Base-by-base conservation (phyloP, 805 yeast genomes). In the Lipomyces anomalus region DNA sequence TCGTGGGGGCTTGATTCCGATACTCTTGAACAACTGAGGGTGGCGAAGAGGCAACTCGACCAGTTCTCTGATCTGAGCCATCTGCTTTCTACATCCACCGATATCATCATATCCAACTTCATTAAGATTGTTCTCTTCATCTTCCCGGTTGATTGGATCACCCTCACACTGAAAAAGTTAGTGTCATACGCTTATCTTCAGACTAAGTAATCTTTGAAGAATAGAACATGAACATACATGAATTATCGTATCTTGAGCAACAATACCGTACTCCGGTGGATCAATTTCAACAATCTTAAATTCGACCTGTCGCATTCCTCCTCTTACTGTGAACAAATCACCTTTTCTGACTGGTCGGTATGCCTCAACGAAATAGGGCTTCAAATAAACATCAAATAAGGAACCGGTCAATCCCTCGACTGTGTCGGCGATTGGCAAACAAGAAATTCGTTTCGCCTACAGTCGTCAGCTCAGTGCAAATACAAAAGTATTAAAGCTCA, bases 281-380 rank as follows among this genome's bases (percentile, higher is more conserved):
- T 92, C 98, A 48, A 92, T 95, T 55, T 92, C 98, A 38, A 90
- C 97, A 39, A 92, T 96, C 68, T 92, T 94, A 72, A 92, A 92
- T 68, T 92, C 98, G 36, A 92, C 98, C 66, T 90, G 97, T 70
- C 98, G 82, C 98, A 92, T 92, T 65, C 97, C 96, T 62, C 98
- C 98, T 67, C 98, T 80, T 22, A 87, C 97, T 39, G 90, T 80
- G 69, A 92, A 92, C 60, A 85, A 84, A 64, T 92, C 98, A 55
- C 97, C 97, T 66, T 89, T 90, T 69, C 97, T 84, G 33, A 92
- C 96, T 3, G 98, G 98, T 70, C 98, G 82, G 70, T 92, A 92
- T 46, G 98, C 97, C 70, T 92, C 99, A 37, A 92, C 97, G 65
- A 92, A 92, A 72, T 92, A 92, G 34, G 98, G 98, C 71, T 92